phyloP scores from a whole-genome alignment of 306 rosid species.

The Begonia fuchsioides region DNA sequence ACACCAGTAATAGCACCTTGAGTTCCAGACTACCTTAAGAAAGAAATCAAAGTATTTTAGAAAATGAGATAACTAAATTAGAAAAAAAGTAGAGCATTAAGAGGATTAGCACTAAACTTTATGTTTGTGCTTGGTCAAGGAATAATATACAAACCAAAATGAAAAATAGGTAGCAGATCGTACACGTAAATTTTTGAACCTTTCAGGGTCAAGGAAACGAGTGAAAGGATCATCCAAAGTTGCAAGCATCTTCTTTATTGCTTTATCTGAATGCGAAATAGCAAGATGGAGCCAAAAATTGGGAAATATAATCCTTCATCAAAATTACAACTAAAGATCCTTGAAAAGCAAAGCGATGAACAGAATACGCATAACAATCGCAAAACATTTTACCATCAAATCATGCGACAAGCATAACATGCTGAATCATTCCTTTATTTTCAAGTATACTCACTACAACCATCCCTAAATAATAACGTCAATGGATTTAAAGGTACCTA shows the following conservation, averaged over 20 bases:
- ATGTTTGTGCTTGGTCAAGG: background rate
- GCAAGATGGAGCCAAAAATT: background rate
- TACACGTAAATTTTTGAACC: constrained; percentile 84
- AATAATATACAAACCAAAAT: constrained; percentile 3
- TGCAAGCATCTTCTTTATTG: constrained; percentile 92
- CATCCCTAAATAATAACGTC: too few species aligned
- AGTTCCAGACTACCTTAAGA: constrained; percentile 98
- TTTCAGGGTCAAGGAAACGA: constrained; percentile 87
- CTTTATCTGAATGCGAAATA: constrained; percentile 39
- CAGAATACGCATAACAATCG: background rate
- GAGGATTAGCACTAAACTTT: background rate
- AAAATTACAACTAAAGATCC: too few species aligned
- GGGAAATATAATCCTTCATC: too few species aligned
- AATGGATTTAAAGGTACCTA: too few species aligned
- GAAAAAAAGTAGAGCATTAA: too few species aligned
- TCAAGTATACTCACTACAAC: too few species aligned
- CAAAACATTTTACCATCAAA: too few species aligned
- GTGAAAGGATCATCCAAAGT: constrained; percentile 91
- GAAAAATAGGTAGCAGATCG: constrained; percentile 13
- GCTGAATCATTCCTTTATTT: too few species aligned
- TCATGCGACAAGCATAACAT: too few species aligned
- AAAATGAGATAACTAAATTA: constrained; percentile 1
- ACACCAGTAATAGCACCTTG: constrained; percentile 87
- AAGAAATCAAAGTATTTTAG: constrained; percentile 30
- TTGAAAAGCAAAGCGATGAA: background rate